Base-by-base conservation (phyloP, 306 rosid species). In the Lathyrus oleraceus region DNA sequence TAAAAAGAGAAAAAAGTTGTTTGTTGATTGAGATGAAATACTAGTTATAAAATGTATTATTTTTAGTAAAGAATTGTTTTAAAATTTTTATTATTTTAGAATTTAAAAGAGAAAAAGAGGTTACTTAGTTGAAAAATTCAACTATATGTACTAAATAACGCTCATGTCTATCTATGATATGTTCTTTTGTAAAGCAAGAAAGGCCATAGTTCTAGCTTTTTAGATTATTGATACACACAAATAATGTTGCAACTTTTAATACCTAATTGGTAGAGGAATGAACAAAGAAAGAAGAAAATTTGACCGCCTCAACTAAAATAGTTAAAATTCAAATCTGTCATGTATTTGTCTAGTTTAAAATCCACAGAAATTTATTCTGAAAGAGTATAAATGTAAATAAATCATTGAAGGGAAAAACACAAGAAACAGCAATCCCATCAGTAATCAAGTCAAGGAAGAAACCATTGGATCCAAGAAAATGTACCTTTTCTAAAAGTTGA, bases 381-480 rank as follows among this genome's bases (percentile, higher is more conserved):
- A 16, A 71, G 9, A 74, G 0, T 25, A 25, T 25, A 25, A 25
- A 25, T 25, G 72, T 52, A 57, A 38, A 62, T 43, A 51, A 54
- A 53, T 70, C 49, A 14, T 78, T 23, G 20, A 47, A 47, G n/a
- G 8, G 61, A 38, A 35, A 32, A 30, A 63, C 12, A 64, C 53
- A 81, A 53, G 16, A 32, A 70, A 44, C 12, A 66, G 43, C 66
- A 61, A 54, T 52, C 69, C 52, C 11, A 47, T 28, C 80, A 77
- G 2, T 66, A 28, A 2, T 60, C 71, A 25, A 51, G 73, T 75
- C 43, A 86, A 45, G 77, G 11, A 70, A 70, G 71, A 82, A 54
- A 83, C 60, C 79, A 81, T 69, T 7, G 86, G 84, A 76, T 71
- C 56, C 42, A 1, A 89, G 57, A 7, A 82, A 82, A 87, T 42